These are phyloP conservation scores for Sclerotiophoma versabilis DNA, from an alignment of 2,329 filamentous ascomycete genomes.

Conservation along the genomic window DNA sequence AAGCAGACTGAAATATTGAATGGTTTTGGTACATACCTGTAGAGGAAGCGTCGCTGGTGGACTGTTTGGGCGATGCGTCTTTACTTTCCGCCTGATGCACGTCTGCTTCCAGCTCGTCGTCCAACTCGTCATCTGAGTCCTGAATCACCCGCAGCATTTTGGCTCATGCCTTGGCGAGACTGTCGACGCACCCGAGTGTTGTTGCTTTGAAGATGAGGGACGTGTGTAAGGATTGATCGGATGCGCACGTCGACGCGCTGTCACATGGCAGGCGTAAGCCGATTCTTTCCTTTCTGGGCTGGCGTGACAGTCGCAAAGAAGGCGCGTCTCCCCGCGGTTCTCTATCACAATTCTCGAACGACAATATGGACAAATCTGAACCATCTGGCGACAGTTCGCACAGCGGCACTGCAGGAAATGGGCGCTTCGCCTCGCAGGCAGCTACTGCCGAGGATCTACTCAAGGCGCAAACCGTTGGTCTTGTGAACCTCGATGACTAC, in stretches of 20 bases:
- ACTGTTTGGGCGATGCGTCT: constrained; percentile 26
- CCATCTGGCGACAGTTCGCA: constrained; percentile 24
- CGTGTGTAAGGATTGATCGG: constrained; percentile 10
- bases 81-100: constrained; percentile 15
- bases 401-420: constrained; percentile 44
- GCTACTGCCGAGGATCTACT: constrained; percentile 81
- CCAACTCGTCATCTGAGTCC: constrained; percentile 48
- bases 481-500: constrained; percentile 91
- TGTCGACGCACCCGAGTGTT: neutral
- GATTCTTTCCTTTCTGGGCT: constrained; percentile 17
- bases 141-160: constrained; percentile 41
- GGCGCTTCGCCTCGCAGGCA: constrained; percentile 77
- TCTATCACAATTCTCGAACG: neutral
- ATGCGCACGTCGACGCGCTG: constrained; percentile 27
- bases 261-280: constrained; percentile 28
- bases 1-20: neutral
- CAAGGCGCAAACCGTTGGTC: constrained; percentile 85
- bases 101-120: constrained; percentile 38
- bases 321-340: neutral
- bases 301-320: neutral
- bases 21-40: constrained; percentile 4
- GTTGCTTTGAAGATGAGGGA: neutral
- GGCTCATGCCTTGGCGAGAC: constrained; percentile 4
- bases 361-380: constrained; percentile 39
- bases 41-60: constrained; percentile 11